Evolutionary conservation across 2,329 filamentous ascomycete genomes (phyloP).

Genomic region (Emericellopsis cladophorae): DNA sequence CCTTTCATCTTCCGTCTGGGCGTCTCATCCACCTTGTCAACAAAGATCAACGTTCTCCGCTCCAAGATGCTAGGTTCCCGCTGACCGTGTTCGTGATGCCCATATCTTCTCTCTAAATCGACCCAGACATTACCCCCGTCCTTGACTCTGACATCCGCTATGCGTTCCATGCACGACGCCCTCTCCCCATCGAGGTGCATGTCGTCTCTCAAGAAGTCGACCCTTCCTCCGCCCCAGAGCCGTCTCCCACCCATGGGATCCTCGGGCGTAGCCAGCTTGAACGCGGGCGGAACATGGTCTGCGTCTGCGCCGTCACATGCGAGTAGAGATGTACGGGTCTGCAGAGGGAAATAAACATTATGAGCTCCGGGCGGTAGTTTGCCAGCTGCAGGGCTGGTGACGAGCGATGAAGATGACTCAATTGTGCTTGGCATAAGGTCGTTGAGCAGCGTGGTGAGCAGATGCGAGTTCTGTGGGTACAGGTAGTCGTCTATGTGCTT

Average conservation of each 20-base stretch:
- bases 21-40: conserved; percentile 20
- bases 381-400: too few relatives aligned
- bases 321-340: conserved; percentile 46
- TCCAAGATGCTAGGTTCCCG: conserved; percentile 26
- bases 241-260: conserved; percentile 18
- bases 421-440: too few relatives aligned
- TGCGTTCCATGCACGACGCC: conserved; percentile 31
- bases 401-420: too few relatives aligned
- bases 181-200: conserved; percentile 25
- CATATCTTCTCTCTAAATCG: conserved; percentile 34
- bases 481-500: too few relatives aligned
- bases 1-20: conserved; percentile 9
- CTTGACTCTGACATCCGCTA: conserved; percentile 23
- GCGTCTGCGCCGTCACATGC: conserved; percentile 76
- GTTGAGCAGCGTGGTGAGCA: too few relatives aligned
- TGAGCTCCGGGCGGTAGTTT: too few relatives aligned
- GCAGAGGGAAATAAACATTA: conserved; percentile 67
- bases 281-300: conserved; percentile 55
- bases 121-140: conserved; percentile 37
- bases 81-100: conserved; percentile 9
- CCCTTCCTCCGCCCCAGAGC: conserved; percentile 77
- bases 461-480: too few relatives aligned
- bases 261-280: conserved; percentile 27
- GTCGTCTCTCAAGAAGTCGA: conserved; percentile 35
- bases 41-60: conserved; percentile 38